Base-by-base conservation (phyloP, 345 rosid species). In the Pugionium cornutum region DNA sequence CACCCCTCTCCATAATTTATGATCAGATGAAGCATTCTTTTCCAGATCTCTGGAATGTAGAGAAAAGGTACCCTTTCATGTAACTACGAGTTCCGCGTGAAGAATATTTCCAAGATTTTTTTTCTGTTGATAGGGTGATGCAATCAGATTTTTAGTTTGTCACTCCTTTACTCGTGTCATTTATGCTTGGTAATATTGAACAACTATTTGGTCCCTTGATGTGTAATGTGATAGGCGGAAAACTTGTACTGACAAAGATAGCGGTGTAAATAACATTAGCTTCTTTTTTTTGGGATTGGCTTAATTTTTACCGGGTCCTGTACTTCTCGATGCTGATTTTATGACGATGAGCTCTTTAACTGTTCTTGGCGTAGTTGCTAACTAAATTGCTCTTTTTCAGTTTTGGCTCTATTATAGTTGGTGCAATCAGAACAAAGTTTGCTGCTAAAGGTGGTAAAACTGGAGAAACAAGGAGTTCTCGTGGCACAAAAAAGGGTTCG, bases 41-140 rank as follows among this genome's bases (percentile, higher is more conserved):
- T 72, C 94, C 98, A 37, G 97, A 84, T 78, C 77, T 92, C 25
- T 92, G 97, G 96, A 79, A 80, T 79, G 49, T 89, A 54, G 98
- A 92, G 85, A 72, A 83, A 67, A 79, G 95, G 98, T 89, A 84
- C 39, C 47, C 5, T 62, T 47, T 36, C 61, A 11, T 50, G 18
- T 64, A 65, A 40, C 46, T 34, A 34, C 18, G 18, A 59, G 9
- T 68, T 59, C 7, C 4, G 2, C 51, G 37, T 5, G 28, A 47
- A 37, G 2, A 32, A 0, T 11, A 36, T 41, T 29, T 46, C 40
- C 28, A 36, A 37, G 25, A 25, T 45, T 6, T 11, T n/a, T n/a
- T 46, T 2, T 10, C 58, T 50, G 43, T n/a, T 57, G 61, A 11
- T 46, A 46, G 39, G 46, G n/a, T 39, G 10, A 30, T 25, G 63